Evolutionary conservation across 768 basidiomycete species (phyloP).

Genomic region (Leccinum longicurvipes): DNA sequence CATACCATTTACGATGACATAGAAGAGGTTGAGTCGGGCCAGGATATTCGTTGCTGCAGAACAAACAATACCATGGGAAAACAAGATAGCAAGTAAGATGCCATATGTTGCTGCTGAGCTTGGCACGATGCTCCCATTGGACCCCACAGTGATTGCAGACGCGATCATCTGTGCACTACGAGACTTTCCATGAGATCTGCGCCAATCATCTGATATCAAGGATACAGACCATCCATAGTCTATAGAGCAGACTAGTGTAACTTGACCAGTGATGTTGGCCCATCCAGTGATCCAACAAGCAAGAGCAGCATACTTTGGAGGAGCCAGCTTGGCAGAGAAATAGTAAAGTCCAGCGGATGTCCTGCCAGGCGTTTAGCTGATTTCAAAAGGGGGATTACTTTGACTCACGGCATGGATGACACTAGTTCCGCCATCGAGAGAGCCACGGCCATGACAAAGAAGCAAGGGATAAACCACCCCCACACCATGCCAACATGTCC

Average conservation of each 20-base stretch:
- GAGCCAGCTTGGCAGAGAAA: constrained; percentile 73
- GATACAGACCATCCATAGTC: constrained; percentile 20
- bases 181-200: not conserved
- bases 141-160: constrained; percentile 60
- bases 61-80: constrained; percentile 65
- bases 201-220: not conserved
- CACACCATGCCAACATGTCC: constrained; percentile 77
- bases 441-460: constrained; percentile 66
- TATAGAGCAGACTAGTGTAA: constrained; percentile 69
- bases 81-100: constrained; percentile 59
- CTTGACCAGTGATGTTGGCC: constrained; percentile 73
- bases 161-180: constrained; percentile 71
- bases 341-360: constrained; percentile 79
- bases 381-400: not conserved
- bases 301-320: constrained; percentile 55
- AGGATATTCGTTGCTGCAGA: constrained; percentile 64
- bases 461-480: constrained; percentile 70
- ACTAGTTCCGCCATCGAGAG: constrained; percentile 69
- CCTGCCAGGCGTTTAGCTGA: constrained; percentile 31
- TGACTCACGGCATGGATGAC: constrained; percentile 71
- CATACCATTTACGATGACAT: constrained; percentile 60
- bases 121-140: constrained; percentile 49
- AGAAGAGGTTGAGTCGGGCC: constrained; percentile 67
- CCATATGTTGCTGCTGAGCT: constrained; percentile 62
- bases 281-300: constrained; percentile 60